Conservation (phyloP, 2,329 filamentous ascomycete genomes). For the Graphilbum ipis-grandicollis region DNA sequence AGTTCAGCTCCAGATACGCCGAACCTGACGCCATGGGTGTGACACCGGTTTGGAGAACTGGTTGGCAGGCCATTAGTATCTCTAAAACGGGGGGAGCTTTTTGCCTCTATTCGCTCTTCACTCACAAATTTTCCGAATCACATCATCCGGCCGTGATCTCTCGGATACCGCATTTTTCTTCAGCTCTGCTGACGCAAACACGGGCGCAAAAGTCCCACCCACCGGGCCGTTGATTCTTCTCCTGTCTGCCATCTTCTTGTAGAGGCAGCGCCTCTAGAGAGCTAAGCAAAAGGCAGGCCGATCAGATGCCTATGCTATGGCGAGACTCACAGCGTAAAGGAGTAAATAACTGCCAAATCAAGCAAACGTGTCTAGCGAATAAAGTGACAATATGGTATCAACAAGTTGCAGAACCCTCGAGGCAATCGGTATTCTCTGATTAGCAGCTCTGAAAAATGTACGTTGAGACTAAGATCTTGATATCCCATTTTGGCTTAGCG, state of each 20-base stretch:
- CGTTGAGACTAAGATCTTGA: neutral
- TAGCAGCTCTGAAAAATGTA: neutral
- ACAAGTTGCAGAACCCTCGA: too few species aligned
- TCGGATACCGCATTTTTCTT: slow-evolving; percentile 23
- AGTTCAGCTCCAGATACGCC: slow-evolving; percentile 59
- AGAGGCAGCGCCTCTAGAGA: too few species aligned
- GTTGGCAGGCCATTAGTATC: too few species aligned
- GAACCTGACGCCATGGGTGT: slow-evolving; percentile 89
- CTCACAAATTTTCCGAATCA: slow-evolving; percentile 76
- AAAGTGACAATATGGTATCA: too few species aligned
- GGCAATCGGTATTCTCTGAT: too few species aligned
- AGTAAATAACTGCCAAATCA: too few species aligned
- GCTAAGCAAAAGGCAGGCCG: too few species aligned
- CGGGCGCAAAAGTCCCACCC: slow-evolving; percentile 56
- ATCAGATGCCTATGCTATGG: too few species aligned
- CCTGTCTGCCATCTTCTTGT: slow-evolving; percentile 65
- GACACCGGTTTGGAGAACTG: slow-evolving; percentile 79
- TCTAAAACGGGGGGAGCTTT: too few species aligned
- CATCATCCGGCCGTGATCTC: slow-evolving; percentile 45
- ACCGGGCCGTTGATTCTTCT: slow-evolving; percentile 79
- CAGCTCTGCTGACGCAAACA: slow-evolving; percentile 29
- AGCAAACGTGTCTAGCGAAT: too few species aligned
- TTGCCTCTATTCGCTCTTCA: slow-evolving; percentile 8
- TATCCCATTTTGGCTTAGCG: neutral
- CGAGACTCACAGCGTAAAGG: too few species aligned